A percentile compares a stretch with the other conserved stretches of the same genome.
Evolutionary conservation across 441 rosid species (phyloP).

Genomic region (Raphanus hybrid): DNA sequence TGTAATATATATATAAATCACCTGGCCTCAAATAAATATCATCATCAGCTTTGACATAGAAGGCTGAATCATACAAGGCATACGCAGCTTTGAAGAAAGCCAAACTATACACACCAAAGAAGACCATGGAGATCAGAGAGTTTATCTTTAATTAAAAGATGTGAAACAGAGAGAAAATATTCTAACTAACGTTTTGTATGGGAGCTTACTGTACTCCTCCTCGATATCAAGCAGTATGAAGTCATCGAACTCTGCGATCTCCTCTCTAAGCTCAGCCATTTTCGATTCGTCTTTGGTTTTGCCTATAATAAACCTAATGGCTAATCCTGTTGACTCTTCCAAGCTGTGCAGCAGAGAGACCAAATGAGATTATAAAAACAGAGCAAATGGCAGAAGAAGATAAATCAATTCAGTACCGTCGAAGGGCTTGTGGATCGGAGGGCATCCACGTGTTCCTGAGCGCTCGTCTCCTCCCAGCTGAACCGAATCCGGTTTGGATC

Average conservation of each 20-base stretch:
- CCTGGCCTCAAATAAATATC: constrained; percentile 96
- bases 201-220: constrained; percentile 98
- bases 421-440: constrained; percentile 73
- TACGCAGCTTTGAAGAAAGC: constrained; percentile 92
- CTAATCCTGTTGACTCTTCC: constrained; percentile 89
- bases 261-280: constrained; percentile 71
- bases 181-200: constrained; percentile 74
- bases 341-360: constrained; percentile 49
- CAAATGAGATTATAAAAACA: background rate
- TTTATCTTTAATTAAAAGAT: background rate
- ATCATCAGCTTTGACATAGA: constrained; percentile 95
- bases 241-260: constrained; percentile 81
- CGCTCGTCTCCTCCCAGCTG: constrained; percentile 71
- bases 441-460: constrained; percentile 94
- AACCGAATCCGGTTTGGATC: constrained; percentile 82
- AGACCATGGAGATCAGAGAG: background rate
- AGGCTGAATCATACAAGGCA: constrained; percentile 78
- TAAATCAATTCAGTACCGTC: constrained; percentile 46
- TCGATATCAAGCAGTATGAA: constrained; percentile 81
- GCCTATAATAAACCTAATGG: constrained; percentile 82
- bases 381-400: too few relatives aligned
- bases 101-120: constrained; percentile 51
- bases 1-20: constrained; percentile 16
- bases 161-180: background rate
- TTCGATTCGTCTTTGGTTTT: constrained; percentile 58